Evolutionary conservation across 139 green algal species (phyloP).

Genomic region (Coelastrella sp.): DNA sequence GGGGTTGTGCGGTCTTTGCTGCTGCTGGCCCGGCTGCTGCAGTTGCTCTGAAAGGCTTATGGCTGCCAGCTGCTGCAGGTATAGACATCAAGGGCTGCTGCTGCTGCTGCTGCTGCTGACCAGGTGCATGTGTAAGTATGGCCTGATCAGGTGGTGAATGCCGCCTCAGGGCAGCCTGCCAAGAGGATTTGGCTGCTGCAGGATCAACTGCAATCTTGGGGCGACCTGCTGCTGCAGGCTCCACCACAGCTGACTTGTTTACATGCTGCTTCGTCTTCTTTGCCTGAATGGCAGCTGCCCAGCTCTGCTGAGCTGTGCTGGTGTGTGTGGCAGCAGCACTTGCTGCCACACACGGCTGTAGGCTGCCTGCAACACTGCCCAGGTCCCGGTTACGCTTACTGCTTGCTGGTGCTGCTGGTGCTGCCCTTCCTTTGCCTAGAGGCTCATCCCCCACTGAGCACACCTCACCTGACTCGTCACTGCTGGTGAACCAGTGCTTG

Average conservation of each 20-base stretch:
- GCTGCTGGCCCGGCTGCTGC: constrained; percentile 4
- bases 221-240: constrained; percentile 4
- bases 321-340: background rate
- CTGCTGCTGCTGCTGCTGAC: background rate
- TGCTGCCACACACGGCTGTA: background rate
- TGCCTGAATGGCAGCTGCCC: constrained; percentile 3
- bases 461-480: constrained; percentile 25
- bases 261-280: background rate
- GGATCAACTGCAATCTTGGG: constrained; percentile 3
- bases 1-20: background rate
- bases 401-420: background rate
- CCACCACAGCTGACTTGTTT: background rate
- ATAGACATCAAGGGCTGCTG: background rate
- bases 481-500: constrained; percentile 47
- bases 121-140: background rate
- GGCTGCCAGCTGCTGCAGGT: background rate
- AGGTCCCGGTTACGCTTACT: background rate
- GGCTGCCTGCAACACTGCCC: background rate
- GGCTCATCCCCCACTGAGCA: constrained; percentile 12
- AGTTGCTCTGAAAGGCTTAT: background rate
- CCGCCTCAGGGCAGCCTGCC: constrained; percentile 13
- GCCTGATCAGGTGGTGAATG: constrained; percentile 1
- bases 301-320: background rate
- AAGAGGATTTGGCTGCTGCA: constrained; percentile 30
- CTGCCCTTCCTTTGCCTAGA: background rate